Base-by-base conservation (phyloP, 495 filamentous ascomycete genomes). In the Pyronema domesticum region DNA sequence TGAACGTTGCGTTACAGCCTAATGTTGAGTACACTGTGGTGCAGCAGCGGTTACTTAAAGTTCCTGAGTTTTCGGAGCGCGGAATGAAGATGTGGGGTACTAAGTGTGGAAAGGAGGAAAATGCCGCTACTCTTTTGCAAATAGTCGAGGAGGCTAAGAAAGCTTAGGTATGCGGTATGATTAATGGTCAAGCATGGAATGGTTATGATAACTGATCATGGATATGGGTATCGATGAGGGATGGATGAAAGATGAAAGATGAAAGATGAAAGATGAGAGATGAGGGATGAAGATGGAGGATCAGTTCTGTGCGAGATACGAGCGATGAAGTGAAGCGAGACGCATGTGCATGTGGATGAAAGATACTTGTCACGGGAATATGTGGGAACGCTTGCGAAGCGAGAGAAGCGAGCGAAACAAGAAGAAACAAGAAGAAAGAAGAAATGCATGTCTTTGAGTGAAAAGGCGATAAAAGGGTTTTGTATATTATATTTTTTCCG, bases 1-100 rank as follows among this genome's bases (percentile, higher is more conserved):
- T 64, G 15, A 64, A 64, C 34, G 62, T 64, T 5, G 58, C 53
- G 6, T 48, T 64, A 7, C 45, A 55, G 1, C 40, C 60, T 34
- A 51, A 48, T 9, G 17, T 64, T 17, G 49, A 17, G 8, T 64
- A 64, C 37, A 17, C 9, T 7, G 18, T 64, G 30, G 48, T 51
- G 0, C 47, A 47, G 34, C 55, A 58, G 34, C 45, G 51, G 23
- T 46, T 17, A 13, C 33, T 64, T 15, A 46, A 23, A n/a, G 14
- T 64, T 19, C 54, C 56, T 9, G 62, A 64, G 52, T 64, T 64
- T 35, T 30, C 55, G 8, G 34, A 44, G 3, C 36, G 18, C 6
- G 30, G 48, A 18, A 57, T 51, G 23, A 64, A 55, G 37, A 57
- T 44, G 14, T 64, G 56, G 33, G 37, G 51, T n/a, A 39, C 54